A percentile compares a stretch with the other conserved stretches of the same genome.
These are phyloP conservation scores for Tolypocladium album DNA, from an alignment of 2,329 filamentous ascomycete species.

Conservation along the genomic window DNA sequence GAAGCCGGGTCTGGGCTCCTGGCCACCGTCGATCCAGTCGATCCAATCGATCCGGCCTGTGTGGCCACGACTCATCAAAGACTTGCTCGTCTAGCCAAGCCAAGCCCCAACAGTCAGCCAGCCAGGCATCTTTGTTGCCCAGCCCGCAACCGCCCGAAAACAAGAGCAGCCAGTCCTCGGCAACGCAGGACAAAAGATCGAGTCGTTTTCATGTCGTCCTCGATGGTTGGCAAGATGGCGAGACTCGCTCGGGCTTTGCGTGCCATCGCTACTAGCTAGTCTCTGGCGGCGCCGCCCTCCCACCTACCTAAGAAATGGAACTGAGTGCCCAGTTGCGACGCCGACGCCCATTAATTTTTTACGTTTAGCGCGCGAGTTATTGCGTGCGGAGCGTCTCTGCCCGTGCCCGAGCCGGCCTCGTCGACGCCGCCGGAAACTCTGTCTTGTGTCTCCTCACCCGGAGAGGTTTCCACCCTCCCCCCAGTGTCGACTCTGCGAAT, in stretches of 20 bases:
- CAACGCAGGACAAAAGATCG: no score
- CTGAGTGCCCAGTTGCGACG: not conserved
- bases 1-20: not conserved
- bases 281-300: not conserved
- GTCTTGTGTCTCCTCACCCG: not conserved
- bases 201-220: no score
- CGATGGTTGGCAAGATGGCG: not conserved
- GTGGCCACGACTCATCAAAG: not conserved
- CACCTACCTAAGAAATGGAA: not conserved
- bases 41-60: not conserved
- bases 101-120: not conserved
- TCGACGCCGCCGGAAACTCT: not conserved
- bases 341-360: not conserved
- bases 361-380: not conserved
- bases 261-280: not conserved
- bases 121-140: not conserved
- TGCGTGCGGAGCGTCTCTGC: not conserved
- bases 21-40: not conserved
- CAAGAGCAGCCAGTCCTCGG: not conserved
- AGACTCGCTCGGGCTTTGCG: not conserved
- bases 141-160: not conserved
- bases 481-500: not conserved
- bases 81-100: not conserved
- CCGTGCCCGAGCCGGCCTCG: not conserved
- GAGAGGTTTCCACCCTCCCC: no score